Conservation (phyloP, 108 stramenopile genomes). For the Cyclostephanos tholiformis region DNA sequence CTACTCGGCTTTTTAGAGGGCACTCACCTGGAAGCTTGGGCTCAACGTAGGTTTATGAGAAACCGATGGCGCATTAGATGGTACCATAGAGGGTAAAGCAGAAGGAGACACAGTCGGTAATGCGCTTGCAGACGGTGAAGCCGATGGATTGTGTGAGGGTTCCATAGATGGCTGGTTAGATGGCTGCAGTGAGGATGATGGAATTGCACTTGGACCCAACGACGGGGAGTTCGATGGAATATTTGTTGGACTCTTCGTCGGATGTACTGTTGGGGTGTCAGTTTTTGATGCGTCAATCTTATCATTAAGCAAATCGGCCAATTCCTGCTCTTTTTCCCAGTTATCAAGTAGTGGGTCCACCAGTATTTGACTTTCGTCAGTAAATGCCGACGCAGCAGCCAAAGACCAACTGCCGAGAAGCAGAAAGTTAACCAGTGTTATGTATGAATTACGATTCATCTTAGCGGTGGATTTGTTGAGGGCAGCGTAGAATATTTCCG, state of each 20-base stretch:
- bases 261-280: neutral
- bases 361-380: neutral
- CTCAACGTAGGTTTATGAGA: slow-evolving; percentile 7
- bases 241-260: slow-evolving; percentile 8
- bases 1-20: neutral
- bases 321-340: slow-evolving; percentile 22
- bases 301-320: slow-evolving; percentile 12
- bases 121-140: slow-evolving; percentile 6
- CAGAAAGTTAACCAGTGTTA: neutral
- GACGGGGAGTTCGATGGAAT: slow-evolving; percentile 13
- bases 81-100: neutral
- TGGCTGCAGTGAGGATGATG: slow-evolving; percentile 5
- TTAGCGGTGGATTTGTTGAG: neutral
- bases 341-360: slow-evolving; percentile 15
- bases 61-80: slow-evolving; percentile 8
- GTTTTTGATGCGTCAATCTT: slow-evolving; percentile 24
- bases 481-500: no score
- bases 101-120: slow-evolving; percentile 8
- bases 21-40: slow-evolving; percentile 12
- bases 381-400: neutral
- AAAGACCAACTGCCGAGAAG: neutral
- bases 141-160: slow-evolving; percentile 11
- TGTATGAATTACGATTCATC: slow-evolving; percentile 2
- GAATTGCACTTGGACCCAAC: slow-evolving; percentile 2
- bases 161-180: slow-evolving; percentile 4